These are phyloP conservation scores for Ilex asprella DNA, from an alignment of 257 asterid genomes.

Conservation along the genomic window DNA sequence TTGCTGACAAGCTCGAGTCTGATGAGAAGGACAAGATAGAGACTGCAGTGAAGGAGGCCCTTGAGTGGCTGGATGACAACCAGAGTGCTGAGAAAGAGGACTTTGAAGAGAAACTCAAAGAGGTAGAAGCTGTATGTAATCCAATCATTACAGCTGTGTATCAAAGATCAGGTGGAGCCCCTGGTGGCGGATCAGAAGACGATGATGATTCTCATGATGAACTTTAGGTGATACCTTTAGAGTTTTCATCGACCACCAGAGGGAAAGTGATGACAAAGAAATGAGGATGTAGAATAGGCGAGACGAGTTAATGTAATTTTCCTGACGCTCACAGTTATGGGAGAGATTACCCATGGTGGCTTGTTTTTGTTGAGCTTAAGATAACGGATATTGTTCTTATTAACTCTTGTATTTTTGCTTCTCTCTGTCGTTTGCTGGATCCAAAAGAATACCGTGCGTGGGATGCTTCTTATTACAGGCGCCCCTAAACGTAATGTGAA, in stretches of 20 bases:
- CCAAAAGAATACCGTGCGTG: too few relatives aligned
- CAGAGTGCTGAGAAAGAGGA: conserved; percentile 85
- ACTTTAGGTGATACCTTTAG: conserved; percentile 23
- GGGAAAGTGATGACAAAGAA: neutral
- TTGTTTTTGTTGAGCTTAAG: conserved; percentile 10
- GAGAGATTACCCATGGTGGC: neutral
- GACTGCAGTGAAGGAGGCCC: conserved; percentile 85
- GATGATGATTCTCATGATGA: conserved; percentile 68
- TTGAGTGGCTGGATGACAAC: conserved; percentile 93
- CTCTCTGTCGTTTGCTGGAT: neutral
- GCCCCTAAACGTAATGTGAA: too few relatives aligned
- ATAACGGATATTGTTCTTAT: neutral
- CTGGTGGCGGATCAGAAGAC: conserved; percentile 46
- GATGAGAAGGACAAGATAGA: conserved; percentile 96
- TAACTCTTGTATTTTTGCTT: neutral
- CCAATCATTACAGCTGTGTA: conserved; percentile 88
- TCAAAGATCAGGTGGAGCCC: conserved; percentile 88
- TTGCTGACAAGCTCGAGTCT: conserved; percentile 72
- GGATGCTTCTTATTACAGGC: too few relatives aligned
- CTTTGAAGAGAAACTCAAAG: conserved; percentile 91
- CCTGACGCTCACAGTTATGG: neutral
- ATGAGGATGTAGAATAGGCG: neutral
- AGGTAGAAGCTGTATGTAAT: conserved; percentile 85
- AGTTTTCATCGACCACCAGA: conserved; percentile 7
- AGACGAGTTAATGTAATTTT: conserved; percentile 3